Percentiles rank a stretch among this genome's conserved stretches.
phyloP scores from a whole-genome alignment of 2,329 filamentous ascomycete species.

The Xylariomycetidae sp. region DNA sequence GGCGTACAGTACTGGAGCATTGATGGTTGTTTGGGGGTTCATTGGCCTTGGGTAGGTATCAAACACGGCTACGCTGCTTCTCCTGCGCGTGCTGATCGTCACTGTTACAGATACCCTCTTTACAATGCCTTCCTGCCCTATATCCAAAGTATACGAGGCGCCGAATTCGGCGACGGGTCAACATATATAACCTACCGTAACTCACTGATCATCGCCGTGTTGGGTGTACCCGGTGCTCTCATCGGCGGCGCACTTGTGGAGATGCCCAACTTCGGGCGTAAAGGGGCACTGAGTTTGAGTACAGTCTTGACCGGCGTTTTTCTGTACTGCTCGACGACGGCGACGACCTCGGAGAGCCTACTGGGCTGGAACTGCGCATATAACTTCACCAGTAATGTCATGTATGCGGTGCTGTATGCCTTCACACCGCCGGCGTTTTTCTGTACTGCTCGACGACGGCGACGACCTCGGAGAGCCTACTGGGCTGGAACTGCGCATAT shows the following conservation, averaged over 20 bases:
- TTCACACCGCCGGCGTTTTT: slow-evolving; percentile 73
- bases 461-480: slow-evolving; percentile 54
- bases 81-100: too few species aligned
- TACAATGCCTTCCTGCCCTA: slow-evolving; percentile 78
- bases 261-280: slow-evolving; percentile 62
- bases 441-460: slow-evolving; percentile 69
- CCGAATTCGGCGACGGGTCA: slow-evolving; percentile 66
- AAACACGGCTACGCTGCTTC: not conserved
- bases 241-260: slow-evolving; percentile 68
- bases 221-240: slow-evolving; percentile 70
- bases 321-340: slow-evolving; percentile 66
- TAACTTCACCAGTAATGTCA: slow-evolving; percentile 69
- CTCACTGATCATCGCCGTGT: slow-evolving; percentile 66
- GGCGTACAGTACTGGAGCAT: slow-evolving; percentile 61
- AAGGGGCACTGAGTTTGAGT: slow-evolving; percentile 63
- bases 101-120: slow-evolving; percentile 58
- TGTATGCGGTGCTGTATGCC: slow-evolving; percentile 74
- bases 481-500: slow-evolving; percentile 77
- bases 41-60: slow-evolving; percentile 58
- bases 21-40: slow-evolving; percentile 71
- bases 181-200: slow-evolving; percentile 75
- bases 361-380: slow-evolving; percentile 78
- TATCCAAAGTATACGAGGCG: slow-evolving; percentile 64
- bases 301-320: slow-evolving; percentile 68
- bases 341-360: slow-evolving; percentile 56